These are phyloP conservation scores for Phytophthora pisi DNA, from an alignment of 352 stramenopile genomes.

Conservation along the genomic window DNA sequence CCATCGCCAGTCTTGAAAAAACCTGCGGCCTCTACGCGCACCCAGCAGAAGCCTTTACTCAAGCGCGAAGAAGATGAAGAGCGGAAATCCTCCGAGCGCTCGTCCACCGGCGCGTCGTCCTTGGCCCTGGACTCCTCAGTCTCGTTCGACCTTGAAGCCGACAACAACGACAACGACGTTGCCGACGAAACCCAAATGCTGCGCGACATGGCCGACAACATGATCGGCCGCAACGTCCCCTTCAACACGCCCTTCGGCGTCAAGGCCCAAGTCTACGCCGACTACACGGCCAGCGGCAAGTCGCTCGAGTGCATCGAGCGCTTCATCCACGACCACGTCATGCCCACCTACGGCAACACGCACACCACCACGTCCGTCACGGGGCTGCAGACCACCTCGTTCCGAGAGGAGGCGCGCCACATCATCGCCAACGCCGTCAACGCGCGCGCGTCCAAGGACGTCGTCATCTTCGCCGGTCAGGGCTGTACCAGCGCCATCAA, in stretches of 20 bases:
- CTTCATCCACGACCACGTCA: constrained; percentile 88
- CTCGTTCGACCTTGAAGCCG: constrained; percentile 21
- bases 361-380: constrained; percentile 91
- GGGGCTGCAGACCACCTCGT: constrained; percentile 87
- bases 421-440: constrained; percentile 91
- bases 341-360: constrained; percentile 97
- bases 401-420: constrained; percentile 93
- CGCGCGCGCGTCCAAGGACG: constrained; percentile 88
- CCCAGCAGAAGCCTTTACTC: constrained; percentile 16
- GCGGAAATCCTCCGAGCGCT: constrained; percentile 16
- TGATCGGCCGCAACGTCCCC: constrained; percentile 57
- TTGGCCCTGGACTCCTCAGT: constrained; percentile 21
- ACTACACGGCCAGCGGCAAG: constrained; percentile 94
- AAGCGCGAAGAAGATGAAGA: constrained; percentile 13
- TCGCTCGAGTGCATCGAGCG: constrained; percentile 89
- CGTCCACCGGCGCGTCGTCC: constrained; percentile 22
- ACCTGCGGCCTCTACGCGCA: constrained; percentile 13
- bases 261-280: constrained; percentile 91
- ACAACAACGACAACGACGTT: constrained; percentile 4
- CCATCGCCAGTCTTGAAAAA: constrained; percentile 23
- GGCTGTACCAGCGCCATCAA: constrained; percentile 88
- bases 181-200: constrained; percentile 28
- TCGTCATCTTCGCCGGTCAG: constrained; percentile 94
- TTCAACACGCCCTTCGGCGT: constrained; percentile 74
- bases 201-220: constrained; percentile 40